Percentiles rank a stretch among this genome's conserved stretches.
Evolutionary conservation across 306 rosid species (phyloP).

Genomic region (Trichosanthes cucumerina): DNA sequence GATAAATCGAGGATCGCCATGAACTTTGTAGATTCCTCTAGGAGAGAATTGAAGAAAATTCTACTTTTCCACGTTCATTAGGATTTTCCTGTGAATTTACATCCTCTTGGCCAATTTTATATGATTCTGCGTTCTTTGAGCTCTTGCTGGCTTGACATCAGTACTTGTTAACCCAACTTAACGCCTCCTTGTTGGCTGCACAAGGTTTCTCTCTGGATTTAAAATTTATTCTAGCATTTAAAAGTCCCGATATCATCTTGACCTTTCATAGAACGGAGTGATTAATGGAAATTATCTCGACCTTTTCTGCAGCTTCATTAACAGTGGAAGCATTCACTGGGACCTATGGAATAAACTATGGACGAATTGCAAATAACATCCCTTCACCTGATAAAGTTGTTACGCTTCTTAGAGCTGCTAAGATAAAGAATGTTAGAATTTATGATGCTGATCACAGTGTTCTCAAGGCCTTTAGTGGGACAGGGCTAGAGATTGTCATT

Average conservation of each 20-base stretch:
- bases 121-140: background rate
- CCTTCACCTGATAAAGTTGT: conserved; percentile 88
- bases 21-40: background rate
- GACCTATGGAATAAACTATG: conserved; percentile 86
- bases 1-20: background rate
- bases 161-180: background rate
- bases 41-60: background rate
- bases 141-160: background rate
- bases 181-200: background rate
- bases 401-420: conserved; percentile 74
- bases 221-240: background rate
- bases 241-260: background rate
- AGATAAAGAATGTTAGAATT: conserved; percentile 72
- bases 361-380: conserved; percentile 77
- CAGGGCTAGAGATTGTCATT: conserved; percentile 84
- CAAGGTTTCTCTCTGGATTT: background rate
- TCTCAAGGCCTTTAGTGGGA: conserved; percentile 71
- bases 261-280: conserved; percentile 8
- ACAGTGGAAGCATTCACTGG: conserved; percentile 72
- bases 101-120: background rate
- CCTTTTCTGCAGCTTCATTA: conserved; percentile 30
- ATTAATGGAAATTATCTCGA: conserved; percentile 16
- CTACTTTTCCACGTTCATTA: background rate
- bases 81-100: background rate
- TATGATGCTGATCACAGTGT: conserved; percentile 85